phyloP scores from a whole-genome alignment of 768 basidiomycete species.

The Xerocomus spinulosus region DNA sequence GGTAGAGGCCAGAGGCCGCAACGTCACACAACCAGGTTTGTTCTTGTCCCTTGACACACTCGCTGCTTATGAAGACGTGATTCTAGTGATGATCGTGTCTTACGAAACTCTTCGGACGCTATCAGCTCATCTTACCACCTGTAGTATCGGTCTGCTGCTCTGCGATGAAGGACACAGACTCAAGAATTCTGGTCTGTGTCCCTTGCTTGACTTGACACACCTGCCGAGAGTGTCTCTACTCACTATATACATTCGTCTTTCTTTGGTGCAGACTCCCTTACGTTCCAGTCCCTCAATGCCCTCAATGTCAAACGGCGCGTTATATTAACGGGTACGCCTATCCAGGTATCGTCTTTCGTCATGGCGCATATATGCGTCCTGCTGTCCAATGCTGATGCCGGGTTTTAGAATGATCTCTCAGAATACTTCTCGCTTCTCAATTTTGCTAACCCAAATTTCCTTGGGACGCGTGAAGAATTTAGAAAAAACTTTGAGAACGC shows the following conservation, averaged over 20 bases:
- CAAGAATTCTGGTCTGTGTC: conserved; percentile 81
- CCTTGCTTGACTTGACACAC: background rate
- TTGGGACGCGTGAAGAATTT: conserved; percentile 87
- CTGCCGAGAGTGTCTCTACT: conserved; percentile 1
- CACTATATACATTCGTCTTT: conserved; percentile 1
- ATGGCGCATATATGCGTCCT: conserved; percentile 4
- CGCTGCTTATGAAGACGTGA: background rate
- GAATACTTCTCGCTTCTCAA: conserved; percentile 93
- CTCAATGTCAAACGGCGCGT: conserved; percentile 88
- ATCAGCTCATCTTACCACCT: conserved; percentile 67
- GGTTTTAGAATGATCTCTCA: conserved; percentile 78
- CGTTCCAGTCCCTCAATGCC: conserved; percentile 77
- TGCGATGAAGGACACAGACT: conserved; percentile 97
- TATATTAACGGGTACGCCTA: conserved; percentile 91
- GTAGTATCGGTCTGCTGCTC: conserved; percentile 85
- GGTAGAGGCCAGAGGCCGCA: conserved; percentile 85
- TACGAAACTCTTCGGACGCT: conserved; percentile 92
- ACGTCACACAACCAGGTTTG: conserved; percentile 86
- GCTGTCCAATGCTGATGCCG: background rate
- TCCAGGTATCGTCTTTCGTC: conserved; percentile 52
- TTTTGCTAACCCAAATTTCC: conserved; percentile 88
- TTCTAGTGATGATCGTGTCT: conserved; percentile 92
- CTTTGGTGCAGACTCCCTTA: conserved; percentile 62
- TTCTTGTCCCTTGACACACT: background rate
- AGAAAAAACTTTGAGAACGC: conserved; percentile 92